Evolutionary conservation across 805 yeast genomes (phyloP).

Genomic region (Candida nitratophila): DNA sequence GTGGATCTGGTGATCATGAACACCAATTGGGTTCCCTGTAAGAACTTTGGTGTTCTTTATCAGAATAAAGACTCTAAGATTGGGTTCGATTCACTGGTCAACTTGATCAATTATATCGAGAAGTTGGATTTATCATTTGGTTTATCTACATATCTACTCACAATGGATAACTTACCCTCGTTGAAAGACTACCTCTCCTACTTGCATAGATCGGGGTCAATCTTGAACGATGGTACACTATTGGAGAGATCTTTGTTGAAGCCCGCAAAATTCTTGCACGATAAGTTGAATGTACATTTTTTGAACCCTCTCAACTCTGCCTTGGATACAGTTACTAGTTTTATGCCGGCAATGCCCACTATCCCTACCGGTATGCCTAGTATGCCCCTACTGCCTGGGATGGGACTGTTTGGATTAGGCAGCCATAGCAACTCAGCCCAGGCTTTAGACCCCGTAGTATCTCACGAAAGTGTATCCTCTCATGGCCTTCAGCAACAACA

Average conservation of each 20-base stretch:
- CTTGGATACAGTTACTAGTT: constrained; percentile 16
- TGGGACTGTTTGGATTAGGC: not conserved
- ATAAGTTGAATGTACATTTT: constrained; percentile 19
- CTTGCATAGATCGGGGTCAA: constrained; percentile 12
- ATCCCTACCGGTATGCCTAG: not conserved
- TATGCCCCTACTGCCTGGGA: not conserved
- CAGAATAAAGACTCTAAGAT: constrained; percentile 9
- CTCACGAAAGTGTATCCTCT: not conserved
- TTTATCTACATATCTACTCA: constrained; percentile 18
- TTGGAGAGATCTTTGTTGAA: constrained; percentile 21
- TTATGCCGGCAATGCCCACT: constrained; percentile 7
- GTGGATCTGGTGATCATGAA: constrained; percentile 18
- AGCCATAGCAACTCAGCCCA: too few relatives aligned
- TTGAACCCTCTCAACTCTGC: constrained; percentile 23
- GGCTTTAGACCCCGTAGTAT: too few relatives aligned
- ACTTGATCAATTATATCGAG: constrained; percentile 18
- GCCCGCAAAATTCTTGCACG: constrained; percentile 22
- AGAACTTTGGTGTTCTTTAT: constrained; percentile 25
- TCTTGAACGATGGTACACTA: constrained; percentile 15
- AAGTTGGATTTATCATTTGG: constrained; percentile 18
- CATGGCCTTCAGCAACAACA: not conserved
- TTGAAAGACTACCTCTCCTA: constrained; percentile 12
- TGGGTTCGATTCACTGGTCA: constrained; percentile 12
- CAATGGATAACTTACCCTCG: constrained; percentile 19
- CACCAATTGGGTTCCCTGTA: constrained; percentile 23